These are phyloP conservation scores for Amanita inopinata DNA, from an alignment of 768 basidiomycete genomes.

Conservation along the genomic window DNA sequence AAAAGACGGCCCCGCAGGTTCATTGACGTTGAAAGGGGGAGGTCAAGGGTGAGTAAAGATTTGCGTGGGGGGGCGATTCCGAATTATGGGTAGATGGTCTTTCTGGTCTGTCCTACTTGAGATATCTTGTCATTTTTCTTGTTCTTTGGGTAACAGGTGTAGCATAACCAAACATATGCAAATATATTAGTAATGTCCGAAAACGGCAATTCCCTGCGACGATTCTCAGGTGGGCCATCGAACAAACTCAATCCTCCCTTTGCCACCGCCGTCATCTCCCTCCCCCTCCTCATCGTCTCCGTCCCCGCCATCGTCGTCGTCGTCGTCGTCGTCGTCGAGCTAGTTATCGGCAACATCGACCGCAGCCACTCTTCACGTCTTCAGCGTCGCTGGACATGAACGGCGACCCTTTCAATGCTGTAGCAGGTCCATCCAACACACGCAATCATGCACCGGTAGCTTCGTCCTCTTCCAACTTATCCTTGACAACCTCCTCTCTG, in stretches of 20 bases:
- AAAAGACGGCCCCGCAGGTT: slow-evolving; percentile 13
- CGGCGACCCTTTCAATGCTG: slow-evolving; percentile 38
- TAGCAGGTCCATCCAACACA: slow-evolving; percentile 52
- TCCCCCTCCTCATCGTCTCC: slow-evolving; percentile 11
- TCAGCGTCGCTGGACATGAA: slow-evolving; percentile 22
- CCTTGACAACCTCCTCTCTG: slow-evolving; percentile 20
- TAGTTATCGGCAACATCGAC: slow-evolving; percentile 16
- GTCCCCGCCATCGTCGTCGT: no score
- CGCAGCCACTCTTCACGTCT: slow-evolving; percentile 5
- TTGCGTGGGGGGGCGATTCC: slow-evolving; percentile 27
- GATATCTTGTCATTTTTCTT: not conserved
- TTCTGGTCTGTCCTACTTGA: no score
- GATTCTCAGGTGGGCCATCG: slow-evolving; percentile 1
- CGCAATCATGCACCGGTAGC: slow-evolving; percentile 15
- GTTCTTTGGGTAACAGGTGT: not conserved
- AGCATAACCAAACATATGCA: slow-evolving; percentile 4
- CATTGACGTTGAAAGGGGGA: slow-evolving; percentile 29
- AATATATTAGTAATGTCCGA: slow-evolving; percentile 6
- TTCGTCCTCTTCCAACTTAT: slow-evolving; percentile 20
- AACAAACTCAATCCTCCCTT: slow-evolving; percentile 6
- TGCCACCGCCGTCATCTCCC: not conserved
- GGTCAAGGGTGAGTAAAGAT: slow-evolving; percentile 41
- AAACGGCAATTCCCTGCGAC: not conserved
- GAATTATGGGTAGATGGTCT: slow-evolving; percentile 11
- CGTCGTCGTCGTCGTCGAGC: slow-evolving; percentile 15